Evolutionary conservation across 1,139 yeast species (phyloP), one percentile per base, ranked within the genome.

Genomic region (Blastobotrys aristatus): DNA sequence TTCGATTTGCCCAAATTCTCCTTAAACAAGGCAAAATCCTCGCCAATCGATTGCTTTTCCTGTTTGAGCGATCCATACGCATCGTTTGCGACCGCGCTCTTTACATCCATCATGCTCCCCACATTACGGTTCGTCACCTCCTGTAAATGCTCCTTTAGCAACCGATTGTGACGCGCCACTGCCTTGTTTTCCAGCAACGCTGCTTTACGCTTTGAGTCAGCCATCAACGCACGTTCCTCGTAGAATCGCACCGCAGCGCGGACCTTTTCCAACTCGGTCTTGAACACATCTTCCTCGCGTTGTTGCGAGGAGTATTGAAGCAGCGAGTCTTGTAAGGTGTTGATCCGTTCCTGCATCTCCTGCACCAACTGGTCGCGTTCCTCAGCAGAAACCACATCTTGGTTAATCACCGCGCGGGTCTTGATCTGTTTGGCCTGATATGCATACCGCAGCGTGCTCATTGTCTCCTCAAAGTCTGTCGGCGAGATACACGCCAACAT

Each of bases 401-500:
- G 70, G 56, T 77, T 77, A 44, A 72, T 63, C 20, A 61, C 73
- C 0, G 90, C 94, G 14, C 70, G 65, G 17, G 88, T 82, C 51
- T 75, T 75, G 55, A 85, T 84, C 55, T 73, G 73, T 60, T 84
- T 84, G 2, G 87, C 92, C 51, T 83, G 79, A 36, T 79, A 81
- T 1, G 94, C 94, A 60, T 85, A 85, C 50, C 87, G 71, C 49
- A 85, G 68, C 0, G 95, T 85, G 38, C 85, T 84, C 53, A 77
- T 65, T 0, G 87, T 80, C 57, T 85, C 95, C 20, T 84, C 92
- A 58, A 77, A 79, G 59, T 82, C 88, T 13, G 84, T 71, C 0
- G 95, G 90, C 0, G 90, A 80, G 1, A 84, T 70, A 60, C 90
- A 83, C 33, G 86, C 86, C 7, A 84, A 71, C 90, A 84, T 84